Base-by-base conservation (phyloP, 1,284 basidiomycete species). In the Trichosporon faecale region DNA sequence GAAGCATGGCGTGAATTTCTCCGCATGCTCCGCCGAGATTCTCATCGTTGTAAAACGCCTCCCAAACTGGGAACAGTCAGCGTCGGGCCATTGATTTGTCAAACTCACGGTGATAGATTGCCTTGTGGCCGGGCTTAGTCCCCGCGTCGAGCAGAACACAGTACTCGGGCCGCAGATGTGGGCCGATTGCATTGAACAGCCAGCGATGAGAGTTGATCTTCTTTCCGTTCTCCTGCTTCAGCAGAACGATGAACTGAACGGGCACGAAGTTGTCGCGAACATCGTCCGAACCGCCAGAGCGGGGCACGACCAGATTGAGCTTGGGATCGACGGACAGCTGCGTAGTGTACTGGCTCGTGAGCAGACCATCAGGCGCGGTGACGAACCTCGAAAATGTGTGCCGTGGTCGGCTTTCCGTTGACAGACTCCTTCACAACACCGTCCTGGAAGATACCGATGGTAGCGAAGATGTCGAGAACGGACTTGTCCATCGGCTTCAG, bases 171-270 rank as follows among this genome's bases (percentile, higher is more conserved):
- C 95, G 79, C 65, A 97, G 84, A 77, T 93, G 91, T 74, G 87
- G 88, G 0, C 94, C 95, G 68, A 99, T 90, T 7, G 94, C 96
- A 78, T 98, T 98, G 87, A 99, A 98, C 27, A 98, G 87, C 96
- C 95, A 99, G 66, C 95, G 90, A 73, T 87, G 86, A 64, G 82
- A 94, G 79, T 95, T 97, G 85, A 97, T 96, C 86, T 97, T 97
- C 87, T 97, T 97, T 79, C 94, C 91, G 84, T 98, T 98, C 86
- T 97, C 94, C 40, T 94, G 94, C 85, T 98, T 98, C 76, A 98
- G 85, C 69, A 95, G 91, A 73, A 98, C 89, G 74, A 98, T 97
- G 76, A 98, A 92, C 81, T 97, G 94, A 2, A 98, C 95, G 0
- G 96, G 96, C 1, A 98, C 76, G 25, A 98, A 83, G 82, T 98